Evolutionary conservation across 345 rosid species (phyloP).

Genomic region (Ailanthus altissimus): DNA sequence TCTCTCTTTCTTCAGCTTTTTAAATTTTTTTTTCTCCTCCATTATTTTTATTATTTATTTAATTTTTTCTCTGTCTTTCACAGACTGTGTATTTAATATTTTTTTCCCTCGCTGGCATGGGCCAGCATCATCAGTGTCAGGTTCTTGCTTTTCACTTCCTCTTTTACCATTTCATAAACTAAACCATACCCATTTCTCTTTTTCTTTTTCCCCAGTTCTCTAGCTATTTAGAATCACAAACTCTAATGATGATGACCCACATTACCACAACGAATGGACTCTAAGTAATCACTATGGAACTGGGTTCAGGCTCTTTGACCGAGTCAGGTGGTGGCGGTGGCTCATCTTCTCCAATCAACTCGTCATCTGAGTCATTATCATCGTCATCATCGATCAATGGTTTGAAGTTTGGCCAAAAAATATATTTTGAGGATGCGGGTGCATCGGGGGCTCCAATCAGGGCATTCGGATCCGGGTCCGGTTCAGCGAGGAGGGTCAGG

Average conservation of each 20-base stretch:
- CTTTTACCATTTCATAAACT: not conserved
- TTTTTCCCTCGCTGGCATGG: constrained; percentile 42
- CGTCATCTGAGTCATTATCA: constrained; percentile 33
- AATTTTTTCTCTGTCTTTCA: constrained; percentile 8
- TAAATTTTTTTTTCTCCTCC: not conserved
- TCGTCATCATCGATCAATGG: constrained; percentile 57
- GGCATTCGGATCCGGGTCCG: constrained; percentile 39
- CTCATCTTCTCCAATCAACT: no score
- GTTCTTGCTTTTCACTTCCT: constrained; percentile 24
- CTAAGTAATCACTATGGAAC: constrained; percentile 50
- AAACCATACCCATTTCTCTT: not conserved
- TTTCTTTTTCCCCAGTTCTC: not conserved
- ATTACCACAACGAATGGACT: constrained; percentile 22
- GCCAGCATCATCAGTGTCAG: constrained; percentile 36
- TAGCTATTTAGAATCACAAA: no score
- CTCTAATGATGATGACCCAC: constrained; percentile 10
- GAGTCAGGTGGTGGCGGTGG: constrained; percentile 42
- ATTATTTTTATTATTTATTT: not conserved
- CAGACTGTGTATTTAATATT: constrained; percentile 19
- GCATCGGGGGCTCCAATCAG: constrained; percentile 25
- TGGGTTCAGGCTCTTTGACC: constrained; percentile 58
- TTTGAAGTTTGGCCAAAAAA: constrained; percentile 69
- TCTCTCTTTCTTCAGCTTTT: not conserved
- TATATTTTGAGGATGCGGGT: constrained; percentile 72
- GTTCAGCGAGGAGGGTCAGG: constrained; percentile 41